Percentiles rank a stretch among this genome's conserved stretches.
phyloP scores from a whole-genome alignment of 495 filamentous ascomycete species.

The Tuber borchii region DNA sequence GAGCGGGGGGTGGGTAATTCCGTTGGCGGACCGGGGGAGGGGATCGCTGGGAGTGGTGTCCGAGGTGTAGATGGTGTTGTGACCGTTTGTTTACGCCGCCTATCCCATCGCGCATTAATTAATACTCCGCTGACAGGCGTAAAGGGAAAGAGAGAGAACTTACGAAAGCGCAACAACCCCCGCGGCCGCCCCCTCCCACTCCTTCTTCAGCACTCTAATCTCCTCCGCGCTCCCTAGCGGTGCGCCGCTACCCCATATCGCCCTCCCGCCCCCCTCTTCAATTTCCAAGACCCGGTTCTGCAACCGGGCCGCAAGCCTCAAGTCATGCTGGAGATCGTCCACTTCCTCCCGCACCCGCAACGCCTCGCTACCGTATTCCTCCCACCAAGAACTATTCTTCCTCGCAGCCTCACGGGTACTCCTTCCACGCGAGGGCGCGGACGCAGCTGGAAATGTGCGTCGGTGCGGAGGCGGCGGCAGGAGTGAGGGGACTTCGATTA shows the following conservation, averaged over 20 bases:
- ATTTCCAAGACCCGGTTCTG: slow-evolving; percentile 16
- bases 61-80: neutral
- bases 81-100: neutral
- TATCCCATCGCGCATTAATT: neutral
- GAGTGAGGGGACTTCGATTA: slow-evolving; percentile 19
- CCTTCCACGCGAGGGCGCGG: slow-evolving; percentile 7
- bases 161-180: slow-evolving; percentile 10
- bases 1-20: neutral
- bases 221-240: slow-evolving; percentile 3
- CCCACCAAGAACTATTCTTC: slow-evolving; percentile 7
- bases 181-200: slow-evolving; percentile 4
- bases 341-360: slow-evolving; percentile 12
- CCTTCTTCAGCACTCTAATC: slow-evolving; percentile 9
- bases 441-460: slow-evolving; percentile 10
- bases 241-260: neutral
- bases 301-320: slow-evolving; percentile 10
- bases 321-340: slow-evolving; percentile 5
- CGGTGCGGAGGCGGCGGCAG: neutral
- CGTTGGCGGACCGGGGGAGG: neutral
- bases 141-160: neutral
- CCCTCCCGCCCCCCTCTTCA: neutral
- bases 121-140: neutral
- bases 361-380: neutral
- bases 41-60: neutral
- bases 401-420: neutral